phyloP scores from a whole-genome alignment of 1,284 basidiomycete genomes.

The Fomitiporia mediterranea region DNA sequence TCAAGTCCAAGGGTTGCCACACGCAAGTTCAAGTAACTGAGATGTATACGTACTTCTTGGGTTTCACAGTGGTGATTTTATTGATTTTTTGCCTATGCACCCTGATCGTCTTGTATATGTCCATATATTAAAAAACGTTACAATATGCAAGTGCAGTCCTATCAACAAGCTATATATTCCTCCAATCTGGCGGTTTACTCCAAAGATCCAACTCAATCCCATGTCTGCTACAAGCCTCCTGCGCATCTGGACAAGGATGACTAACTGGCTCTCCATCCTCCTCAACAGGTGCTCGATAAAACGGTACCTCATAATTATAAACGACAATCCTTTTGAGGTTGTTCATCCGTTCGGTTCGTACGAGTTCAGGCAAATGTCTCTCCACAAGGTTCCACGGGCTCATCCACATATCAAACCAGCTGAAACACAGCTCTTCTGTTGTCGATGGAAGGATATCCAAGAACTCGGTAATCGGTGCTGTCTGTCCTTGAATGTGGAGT shows the following conservation, averaged over 20 bases:
- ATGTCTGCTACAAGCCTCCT: slow-evolving; percentile 6
- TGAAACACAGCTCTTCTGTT: slow-evolving; percentile 16
- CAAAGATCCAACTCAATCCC: slow-evolving; percentile 14
- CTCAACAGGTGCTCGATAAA: slow-evolving; percentile 5
- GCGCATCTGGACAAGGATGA: slow-evolving; percentile 15
- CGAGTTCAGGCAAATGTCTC: slow-evolving; percentile 8
- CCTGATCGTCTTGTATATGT: too few species aligned
- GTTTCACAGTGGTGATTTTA: too few species aligned
- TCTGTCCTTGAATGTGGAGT: slow-evolving; percentile 17
- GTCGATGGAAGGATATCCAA: slow-evolving; percentile 16
- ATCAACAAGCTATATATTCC: not conserved
- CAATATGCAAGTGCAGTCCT: too few species aligned
- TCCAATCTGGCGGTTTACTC: slow-evolving; percentile 18
- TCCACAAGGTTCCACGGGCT: slow-evolving; percentile 19
- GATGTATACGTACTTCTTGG: too few species aligned
- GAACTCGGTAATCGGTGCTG: slow-evolving; percentile 17
- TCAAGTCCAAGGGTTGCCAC: too few species aligned
- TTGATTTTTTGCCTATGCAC: too few species aligned
- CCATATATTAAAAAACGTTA: not conserved
- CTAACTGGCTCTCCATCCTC: slow-evolving; percentile 8
- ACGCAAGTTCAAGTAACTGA: too few species aligned
- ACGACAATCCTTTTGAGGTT: slow-evolving; percentile 13
- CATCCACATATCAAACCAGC: slow-evolving; percentile 21
- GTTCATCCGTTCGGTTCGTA: not conserved
- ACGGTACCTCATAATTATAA: slow-evolving; percentile 19